Conservation (phyloP, 208 protist species). For the Phytomonas sp. region DNA sequence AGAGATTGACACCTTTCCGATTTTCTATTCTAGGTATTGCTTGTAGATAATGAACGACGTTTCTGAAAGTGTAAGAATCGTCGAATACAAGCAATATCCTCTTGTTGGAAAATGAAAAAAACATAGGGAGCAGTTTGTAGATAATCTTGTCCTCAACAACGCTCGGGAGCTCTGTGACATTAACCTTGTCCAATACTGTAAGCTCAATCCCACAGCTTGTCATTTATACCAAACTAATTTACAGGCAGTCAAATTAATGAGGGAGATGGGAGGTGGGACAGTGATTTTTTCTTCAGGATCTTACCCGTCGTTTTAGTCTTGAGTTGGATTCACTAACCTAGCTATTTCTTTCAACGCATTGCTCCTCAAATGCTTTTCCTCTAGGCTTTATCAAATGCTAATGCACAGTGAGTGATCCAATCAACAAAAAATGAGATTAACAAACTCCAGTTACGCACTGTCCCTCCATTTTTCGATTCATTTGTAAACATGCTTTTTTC, state of each 20-base stretch:
- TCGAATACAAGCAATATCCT: conserved; percentile 33
- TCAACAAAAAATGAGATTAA: neutral
- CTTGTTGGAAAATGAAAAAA: conserved; percentile 54
- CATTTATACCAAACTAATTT: conserved; percentile 22
- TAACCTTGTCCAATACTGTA: conserved; percentile 33
- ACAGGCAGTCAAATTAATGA: conserved; percentile 13
- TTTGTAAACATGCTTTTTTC: neutral
- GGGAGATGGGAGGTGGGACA: conserved; percentile 6
- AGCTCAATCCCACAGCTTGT: conserved; percentile 46
- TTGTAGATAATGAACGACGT: conserved; percentile 53
- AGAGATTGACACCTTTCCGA: conserved; percentile 72
- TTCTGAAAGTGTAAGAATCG: conserved; percentile 55
- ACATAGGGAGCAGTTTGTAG: conserved; percentile 69
- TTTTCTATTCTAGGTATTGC: conserved; percentile 62
- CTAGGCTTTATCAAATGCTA: neutral
- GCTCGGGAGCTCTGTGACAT: conserved; percentile 55
- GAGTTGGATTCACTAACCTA: conserved; percentile 73
- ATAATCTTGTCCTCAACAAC: conserved; percentile 65
- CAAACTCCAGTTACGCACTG: neutral
- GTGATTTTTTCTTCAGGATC: conserved; percentile 22
- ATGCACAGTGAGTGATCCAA: neutral
- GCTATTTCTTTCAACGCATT: conserved; percentile 44
- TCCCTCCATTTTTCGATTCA: neutral
- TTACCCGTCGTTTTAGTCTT: conserved; percentile 36
- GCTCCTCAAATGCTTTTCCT: conserved; percentile 16